Evolutionary conservation across 257 asterid species (phyloP).

Genomic region (Lantana camara): DNA sequence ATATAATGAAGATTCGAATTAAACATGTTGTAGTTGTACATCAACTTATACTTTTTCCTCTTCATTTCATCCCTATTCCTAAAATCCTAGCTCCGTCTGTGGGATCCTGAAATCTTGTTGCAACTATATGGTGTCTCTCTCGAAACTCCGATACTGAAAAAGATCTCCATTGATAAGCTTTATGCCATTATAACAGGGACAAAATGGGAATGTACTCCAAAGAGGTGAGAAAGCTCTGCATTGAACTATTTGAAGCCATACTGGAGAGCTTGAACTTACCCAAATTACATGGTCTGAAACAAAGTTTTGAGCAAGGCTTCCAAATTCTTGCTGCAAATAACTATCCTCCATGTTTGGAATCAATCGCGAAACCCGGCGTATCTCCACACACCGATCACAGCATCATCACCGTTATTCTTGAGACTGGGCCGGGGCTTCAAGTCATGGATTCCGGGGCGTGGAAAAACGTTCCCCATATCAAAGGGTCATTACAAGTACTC

Average conservation of each 20-base stretch:
- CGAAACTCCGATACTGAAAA: no score
- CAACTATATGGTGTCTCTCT: no score
- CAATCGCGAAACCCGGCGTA: conserved; percentile 6
- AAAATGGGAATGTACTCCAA: conserved; percentile 34
- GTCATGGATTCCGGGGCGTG: conserved; percentile 23
- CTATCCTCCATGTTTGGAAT: conserved; percentile 25
- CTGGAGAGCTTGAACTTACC: conserved; percentile 33
- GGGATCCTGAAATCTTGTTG: no score
- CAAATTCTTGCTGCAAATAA: conserved; percentile 39
- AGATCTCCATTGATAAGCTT: no score
- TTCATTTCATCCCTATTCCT: no score
- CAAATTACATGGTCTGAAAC: conserved; percentile 10
- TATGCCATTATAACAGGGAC: conserved; percentile 24
- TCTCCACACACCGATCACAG: conserved; percentile 42
- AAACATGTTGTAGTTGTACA: no score
- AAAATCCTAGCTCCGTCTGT: no score
- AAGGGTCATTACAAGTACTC: conserved; percentile 36
- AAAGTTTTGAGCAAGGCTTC: conserved; percentile 32
- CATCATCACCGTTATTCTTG: conserved; percentile 41
- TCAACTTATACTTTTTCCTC: no score
- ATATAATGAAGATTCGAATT: no score
- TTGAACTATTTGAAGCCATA: conserved; percentile 42
- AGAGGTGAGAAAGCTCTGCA: conserved; percentile 28
- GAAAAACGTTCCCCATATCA: conserved; percentile 22
- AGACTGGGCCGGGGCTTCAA: conserved; percentile 42